phyloP scores from a whole-genome alignment of 2,329 filamentous ascomycete species.

The Penicillium brevicompactum region DNA sequence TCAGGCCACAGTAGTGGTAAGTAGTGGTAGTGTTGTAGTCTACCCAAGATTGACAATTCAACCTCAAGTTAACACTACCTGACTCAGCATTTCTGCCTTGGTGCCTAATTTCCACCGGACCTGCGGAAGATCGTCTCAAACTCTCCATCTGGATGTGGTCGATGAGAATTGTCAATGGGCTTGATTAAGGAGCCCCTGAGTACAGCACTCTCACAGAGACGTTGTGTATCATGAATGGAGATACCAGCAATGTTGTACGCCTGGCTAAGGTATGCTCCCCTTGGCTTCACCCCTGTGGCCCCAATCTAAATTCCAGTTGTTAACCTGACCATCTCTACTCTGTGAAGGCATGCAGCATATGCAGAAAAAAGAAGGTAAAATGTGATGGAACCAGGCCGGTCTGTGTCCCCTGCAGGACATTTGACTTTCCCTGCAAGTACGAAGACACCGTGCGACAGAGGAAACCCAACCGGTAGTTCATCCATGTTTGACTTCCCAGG shows the following conservation, averaged over 20 bases:
- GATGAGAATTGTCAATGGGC: neutral
- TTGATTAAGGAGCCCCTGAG: neutral
- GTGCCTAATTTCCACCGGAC: neutral
- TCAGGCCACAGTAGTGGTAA: neutral
- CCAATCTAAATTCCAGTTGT: neutral
- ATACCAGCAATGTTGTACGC: slow-evolving; percentile 1
- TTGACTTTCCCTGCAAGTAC: slow-evolving; percentile 9
- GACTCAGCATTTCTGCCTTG: neutral
- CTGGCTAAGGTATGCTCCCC: neutral
- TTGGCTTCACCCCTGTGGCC: neutral
- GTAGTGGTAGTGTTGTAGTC: neutral
- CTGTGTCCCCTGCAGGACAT: slow-evolving; percentile 11
- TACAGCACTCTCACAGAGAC: neutral
- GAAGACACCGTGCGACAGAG: slow-evolving; percentile 4
- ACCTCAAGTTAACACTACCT: neutral
- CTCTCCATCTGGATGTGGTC: neutral
- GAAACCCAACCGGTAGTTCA: slow-evolving; percentile 1
- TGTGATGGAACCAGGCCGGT: slow-evolving; percentile 14
- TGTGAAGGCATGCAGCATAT: slow-evolving; percentile 8
- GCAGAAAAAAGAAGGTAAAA: slow-evolving; percentile 14
- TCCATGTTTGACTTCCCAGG: neutral
- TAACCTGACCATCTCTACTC: neutral
- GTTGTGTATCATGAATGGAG: neutral
- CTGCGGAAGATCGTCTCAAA: neutral
- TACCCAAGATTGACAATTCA: no score